Base-by-base conservation (phyloP, 345 rosid genomes). In the Schrenkiella parvula region DNA sequence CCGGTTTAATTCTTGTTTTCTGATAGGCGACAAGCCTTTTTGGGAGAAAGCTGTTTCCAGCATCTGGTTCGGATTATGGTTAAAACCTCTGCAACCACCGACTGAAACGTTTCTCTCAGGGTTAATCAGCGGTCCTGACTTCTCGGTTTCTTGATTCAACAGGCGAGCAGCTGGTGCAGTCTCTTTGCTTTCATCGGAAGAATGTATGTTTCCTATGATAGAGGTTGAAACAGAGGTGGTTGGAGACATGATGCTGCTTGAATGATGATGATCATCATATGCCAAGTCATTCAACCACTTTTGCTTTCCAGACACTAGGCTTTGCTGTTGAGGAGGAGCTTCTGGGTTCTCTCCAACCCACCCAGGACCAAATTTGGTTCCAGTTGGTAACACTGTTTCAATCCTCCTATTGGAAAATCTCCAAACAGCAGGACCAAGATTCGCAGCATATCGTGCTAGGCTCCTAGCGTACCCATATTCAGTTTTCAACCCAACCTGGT, bases 391-490 rank as follows among this genome's bases (percentile, higher is more conserved):
- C 68, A 84, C 71, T 76, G 58, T 82, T 52, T 83, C 85, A 60
- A 87, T 87, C 66, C 75, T 85, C 54, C 35, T 80, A 3, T 85
- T 77, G 34, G 97, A 97, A 13, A 81, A 61, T 78, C 77, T 82
- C 96, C 92, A 91, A 71, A 82, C 87, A 68, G 66, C 75, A 29
- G 91, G 84, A 47, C 98, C 95, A 31, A 93, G 77, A 63, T 75
- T 82, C 17, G 95, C 89, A 47, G 98, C 92, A 66, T 79, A 93
- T 28, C 88, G 88, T 68, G 97, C 89, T 29, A 90, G 73, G 78
- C 98, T 90, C 69, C 87, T 87, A 21, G 92, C 87, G 53, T 90
- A 93, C 11, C 93, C 89, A 65, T 84, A 81, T 63, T 87, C 97
- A n/a, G 86, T 15, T 41, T 80, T 85, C 62, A 90, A 66, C 28